Conservation (phyloP, 2,329 filamentous ascomycete genomes). For the Cercospora sp. region DNA sequence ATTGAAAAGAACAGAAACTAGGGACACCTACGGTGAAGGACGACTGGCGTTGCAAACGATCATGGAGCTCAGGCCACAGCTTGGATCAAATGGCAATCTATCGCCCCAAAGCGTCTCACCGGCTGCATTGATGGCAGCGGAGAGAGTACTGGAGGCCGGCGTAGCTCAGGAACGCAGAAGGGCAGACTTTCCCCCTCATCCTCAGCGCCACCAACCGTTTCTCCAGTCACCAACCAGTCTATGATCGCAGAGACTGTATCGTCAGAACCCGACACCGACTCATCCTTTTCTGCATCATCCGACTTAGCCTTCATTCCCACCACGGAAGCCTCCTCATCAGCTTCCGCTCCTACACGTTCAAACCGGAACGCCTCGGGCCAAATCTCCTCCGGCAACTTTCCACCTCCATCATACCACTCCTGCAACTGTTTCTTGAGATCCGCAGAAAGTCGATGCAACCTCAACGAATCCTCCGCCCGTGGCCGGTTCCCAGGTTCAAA, state of each 20-base stretch:
- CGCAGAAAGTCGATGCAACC: background rate
- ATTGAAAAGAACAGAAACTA: background rate
- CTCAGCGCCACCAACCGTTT: background rate
- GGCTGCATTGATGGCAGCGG: background rate
- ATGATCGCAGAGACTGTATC: background rate
- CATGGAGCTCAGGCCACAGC: background rate
- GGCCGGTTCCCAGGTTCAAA: background rate
- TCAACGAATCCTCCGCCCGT: background rate
- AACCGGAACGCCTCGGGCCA: slow-evolving; percentile 7
- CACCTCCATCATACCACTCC: slow-evolving; percentile 1
- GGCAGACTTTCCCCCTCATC: background rate
- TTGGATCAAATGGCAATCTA: background rate
- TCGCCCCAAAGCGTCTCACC: background rate
- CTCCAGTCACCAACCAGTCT: background rate
- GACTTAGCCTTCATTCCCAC: background rate
- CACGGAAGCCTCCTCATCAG: background rate
- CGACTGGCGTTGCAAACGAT: background rate
- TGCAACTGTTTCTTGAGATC: background rate
- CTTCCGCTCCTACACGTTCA: background rate
- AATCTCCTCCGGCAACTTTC: background rate
- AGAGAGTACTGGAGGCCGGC: background rate
- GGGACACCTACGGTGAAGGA: background rate
- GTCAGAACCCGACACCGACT: background rate
- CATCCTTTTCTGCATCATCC: background rate
- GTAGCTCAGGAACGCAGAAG: background rate